Percentiles rank a stretch among this genome's conserved stretches.
phyloP scores from a whole-genome alignment of 148 eudicot species.

The Cornus kousa region DNA sequence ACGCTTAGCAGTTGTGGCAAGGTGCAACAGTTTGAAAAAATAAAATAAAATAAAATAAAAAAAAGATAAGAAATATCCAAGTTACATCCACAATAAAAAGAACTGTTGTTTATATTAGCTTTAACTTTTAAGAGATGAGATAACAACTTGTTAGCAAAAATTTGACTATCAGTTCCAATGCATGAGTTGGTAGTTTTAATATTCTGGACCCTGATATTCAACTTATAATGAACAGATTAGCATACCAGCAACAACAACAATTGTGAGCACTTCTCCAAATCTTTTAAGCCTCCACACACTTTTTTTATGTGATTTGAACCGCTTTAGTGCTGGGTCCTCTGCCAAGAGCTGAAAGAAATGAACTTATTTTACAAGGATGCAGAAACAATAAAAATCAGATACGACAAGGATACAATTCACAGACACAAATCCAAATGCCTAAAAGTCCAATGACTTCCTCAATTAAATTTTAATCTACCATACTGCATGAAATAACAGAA shows the following conservation, averaged over 20 bases:
- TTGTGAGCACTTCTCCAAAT: slow-evolving; percentile 72
- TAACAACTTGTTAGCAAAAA: not conserved
- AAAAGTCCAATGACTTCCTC: not conserved
- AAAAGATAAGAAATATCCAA: not conserved
- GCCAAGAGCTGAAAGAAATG: slow-evolving; percentile 70
- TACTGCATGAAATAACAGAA: slow-evolving; percentile 1
- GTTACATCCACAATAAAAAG: not conserved
- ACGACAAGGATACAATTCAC: not conserved
- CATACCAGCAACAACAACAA: slow-evolving; percentile 83
- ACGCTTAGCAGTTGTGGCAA: no score
- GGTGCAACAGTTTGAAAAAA: no score
- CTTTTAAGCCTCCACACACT: slow-evolving; percentile 55
- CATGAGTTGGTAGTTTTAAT: not conserved
- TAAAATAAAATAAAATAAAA: no score
- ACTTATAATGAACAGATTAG: slow-evolving; percentile 9
- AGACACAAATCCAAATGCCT: not conserved
- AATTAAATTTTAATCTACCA: not conserved
- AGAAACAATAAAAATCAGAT: not conserved
- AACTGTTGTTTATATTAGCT: not conserved
- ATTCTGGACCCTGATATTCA: not conserved
- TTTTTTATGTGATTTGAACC: slow-evolving; percentile 77
- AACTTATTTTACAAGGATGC: slow-evolving; percentile 8
- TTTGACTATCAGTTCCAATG: no score
- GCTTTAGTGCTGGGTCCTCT: slow-evolving; percentile 64
- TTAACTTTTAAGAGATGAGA: not conserved